These are phyloP conservation scores for Euphorbia tirucalli DNA, from an alignment of 345 rosid genomes.

Conservation along the genomic window DNA sequence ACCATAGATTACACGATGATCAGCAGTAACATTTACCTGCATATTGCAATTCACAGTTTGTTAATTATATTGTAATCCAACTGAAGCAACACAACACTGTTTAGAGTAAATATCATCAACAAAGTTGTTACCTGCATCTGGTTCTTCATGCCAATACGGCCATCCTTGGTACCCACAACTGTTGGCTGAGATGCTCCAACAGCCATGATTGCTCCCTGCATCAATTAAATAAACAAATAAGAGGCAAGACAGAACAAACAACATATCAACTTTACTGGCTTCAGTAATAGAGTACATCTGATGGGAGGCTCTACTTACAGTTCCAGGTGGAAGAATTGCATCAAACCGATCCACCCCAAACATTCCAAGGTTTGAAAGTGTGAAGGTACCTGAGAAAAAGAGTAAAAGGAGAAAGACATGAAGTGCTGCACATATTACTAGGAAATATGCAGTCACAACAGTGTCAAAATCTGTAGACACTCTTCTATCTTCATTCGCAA, in stretches of 20 bases:
- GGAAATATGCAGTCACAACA: not conserved
- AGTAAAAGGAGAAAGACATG: no score
- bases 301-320: conserved; percentile 44
- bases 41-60: conserved; percentile 15
- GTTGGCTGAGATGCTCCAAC: conserved; percentile 90
- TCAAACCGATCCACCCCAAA: conserved; percentile 95
- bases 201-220: conserved; percentile 98
- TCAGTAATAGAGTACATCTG: conserved; percentile 8
- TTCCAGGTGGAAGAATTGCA: conserved; percentile 96
- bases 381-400: conserved; percentile 70
- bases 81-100: not conserved
- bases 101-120: conserved; percentile 10
- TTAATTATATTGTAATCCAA: conserved; percentile 9
- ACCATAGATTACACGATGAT: conserved; percentile 92
- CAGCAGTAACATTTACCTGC: conserved; percentile 91
- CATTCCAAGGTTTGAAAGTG: conserved; percentile 98
- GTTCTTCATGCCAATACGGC: conserved; percentile 84
- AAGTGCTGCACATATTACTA: not conserved
- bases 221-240: conserved; percentile 8
- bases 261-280: not conserved
- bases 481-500: not conserved
- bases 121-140: conserved; percentile 79
- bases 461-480: not conserved
- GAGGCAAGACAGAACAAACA: not conserved
- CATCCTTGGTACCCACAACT: conserved; percentile 78